Conservation (phyloP, 106 monocot species). For the Phalaenopsis equestris region DNA sequence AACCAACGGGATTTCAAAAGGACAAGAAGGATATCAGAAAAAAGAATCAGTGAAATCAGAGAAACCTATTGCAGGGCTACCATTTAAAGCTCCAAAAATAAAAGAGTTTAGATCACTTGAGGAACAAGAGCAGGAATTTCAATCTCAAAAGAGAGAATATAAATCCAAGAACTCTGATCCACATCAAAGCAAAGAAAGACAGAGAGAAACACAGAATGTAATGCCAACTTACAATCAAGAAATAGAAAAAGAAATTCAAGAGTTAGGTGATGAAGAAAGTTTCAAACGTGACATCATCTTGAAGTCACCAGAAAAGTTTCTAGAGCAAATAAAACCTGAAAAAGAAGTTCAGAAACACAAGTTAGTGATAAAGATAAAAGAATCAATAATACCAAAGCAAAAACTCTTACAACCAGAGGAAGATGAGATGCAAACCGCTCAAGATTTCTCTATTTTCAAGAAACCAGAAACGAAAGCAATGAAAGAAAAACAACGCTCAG, state of each 20-base stretch:
- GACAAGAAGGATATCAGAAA: neutral
- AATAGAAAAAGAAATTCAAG: neutral
- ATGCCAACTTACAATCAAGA: neutral
- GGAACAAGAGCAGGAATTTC: neutral
- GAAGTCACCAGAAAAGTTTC: neutral
- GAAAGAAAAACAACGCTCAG: neutral
- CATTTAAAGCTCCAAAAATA: neutral
- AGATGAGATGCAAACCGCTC: neutral
- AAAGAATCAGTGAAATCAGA: neutral
- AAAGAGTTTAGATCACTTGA: neutral
- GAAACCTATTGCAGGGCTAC: neutral
- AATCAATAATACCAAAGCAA: neutral
- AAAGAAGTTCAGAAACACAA: neutral
- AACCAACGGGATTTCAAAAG: neutral
- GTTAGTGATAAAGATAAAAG: neutral
- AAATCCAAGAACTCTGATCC: neutral
- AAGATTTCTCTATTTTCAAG: neutral
- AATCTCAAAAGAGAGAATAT: neutral
- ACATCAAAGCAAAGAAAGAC: neutral
- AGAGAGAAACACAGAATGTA: neutral
- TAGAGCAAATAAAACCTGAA: neutral
- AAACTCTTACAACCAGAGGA: neutral
- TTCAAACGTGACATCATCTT: constrained; percentile 1
- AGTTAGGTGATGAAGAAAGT: neutral
- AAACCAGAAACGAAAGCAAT: neutral